Evolutionary conservation across 495 filamentous ascomycete genomes (phyloP).

Genomic region (Annulohypoxylon bovei): DNA sequence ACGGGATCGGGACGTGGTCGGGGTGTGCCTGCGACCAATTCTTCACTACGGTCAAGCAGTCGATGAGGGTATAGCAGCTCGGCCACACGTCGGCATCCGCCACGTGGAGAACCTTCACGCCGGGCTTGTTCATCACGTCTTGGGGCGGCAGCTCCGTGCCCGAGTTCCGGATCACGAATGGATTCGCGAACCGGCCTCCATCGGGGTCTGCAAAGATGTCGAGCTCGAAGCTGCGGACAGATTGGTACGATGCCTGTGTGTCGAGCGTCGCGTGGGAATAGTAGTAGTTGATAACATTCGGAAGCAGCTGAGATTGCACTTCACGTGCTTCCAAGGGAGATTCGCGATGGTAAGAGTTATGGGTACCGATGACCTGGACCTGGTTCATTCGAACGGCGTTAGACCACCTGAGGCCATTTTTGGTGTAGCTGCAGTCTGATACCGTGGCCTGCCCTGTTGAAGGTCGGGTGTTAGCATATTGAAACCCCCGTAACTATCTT

Average conservation of each 20-base stretch:
- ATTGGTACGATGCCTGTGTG: constrained; percentile 41
- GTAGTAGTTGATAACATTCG: constrained; percentile 32
- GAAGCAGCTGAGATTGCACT: constrained; percentile 6
- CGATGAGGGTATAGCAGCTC: constrained; percentile 40
- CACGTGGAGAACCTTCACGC: constrained; percentile 46
- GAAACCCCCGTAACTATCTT: background rate
- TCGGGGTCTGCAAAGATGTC: constrained; percentile 43
- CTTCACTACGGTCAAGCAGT: constrained; percentile 39
- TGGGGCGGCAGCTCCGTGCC: constrained; percentile 16
- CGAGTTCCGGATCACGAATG: constrained; percentile 38
- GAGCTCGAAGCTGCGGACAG: constrained; percentile 41
- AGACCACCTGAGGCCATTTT: constrained; percentile 31
- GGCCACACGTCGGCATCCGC: constrained; percentile 42
- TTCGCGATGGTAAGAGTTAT: constrained; percentile 48
- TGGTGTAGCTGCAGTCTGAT: constrained; percentile 6
- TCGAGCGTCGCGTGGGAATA: constrained; percentile 35
- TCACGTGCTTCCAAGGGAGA: constrained; percentile 23
- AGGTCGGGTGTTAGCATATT: background rate
- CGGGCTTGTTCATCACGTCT: constrained; percentile 27
- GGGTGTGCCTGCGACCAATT: constrained; percentile 41
- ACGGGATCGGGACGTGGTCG: constrained; percentile 42
- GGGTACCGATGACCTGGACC: constrained; percentile 43
- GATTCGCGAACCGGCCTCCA: constrained; percentile 40
- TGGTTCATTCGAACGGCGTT: constrained; percentile 34
- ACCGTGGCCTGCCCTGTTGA: background rate